These are phyloP conservation scores for Glaciozyma martinii DNA, from an alignment of 768 basidiomycete species.

Conservation along the genomic window DNA sequence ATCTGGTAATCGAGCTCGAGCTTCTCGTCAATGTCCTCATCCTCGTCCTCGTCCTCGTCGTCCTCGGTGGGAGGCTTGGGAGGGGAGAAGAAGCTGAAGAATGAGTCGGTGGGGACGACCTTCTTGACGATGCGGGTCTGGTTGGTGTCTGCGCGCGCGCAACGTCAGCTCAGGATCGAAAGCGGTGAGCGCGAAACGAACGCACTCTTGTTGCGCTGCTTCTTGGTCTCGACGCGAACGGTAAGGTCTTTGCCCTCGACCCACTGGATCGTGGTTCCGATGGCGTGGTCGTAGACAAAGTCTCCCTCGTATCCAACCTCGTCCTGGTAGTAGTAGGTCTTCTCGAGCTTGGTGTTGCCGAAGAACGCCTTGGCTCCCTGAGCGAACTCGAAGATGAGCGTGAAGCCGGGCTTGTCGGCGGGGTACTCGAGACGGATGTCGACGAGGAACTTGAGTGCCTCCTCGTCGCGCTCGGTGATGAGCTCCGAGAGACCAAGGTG, in stretches of 20 bases:
- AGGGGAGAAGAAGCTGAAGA: constrained; percentile 97
- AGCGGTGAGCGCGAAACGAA: background rate
- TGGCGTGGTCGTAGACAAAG: constrained; percentile 89
- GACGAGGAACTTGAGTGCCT: constrained; percentile 70
- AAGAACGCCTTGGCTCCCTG: constrained; percentile 69
- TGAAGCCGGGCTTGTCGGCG: constrained; percentile 79
- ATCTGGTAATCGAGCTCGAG: constrained; percentile 96
- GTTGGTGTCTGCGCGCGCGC: constrained; percentile 53
- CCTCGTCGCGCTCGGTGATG: constrained; percentile 84
- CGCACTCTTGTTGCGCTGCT: constrained; percentile 96
- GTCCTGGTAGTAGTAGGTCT: constrained; percentile 78
- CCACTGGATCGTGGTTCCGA: constrained; percentile 89
- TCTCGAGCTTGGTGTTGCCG: constrained; percentile 68
- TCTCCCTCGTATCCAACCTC: constrained; percentile 68
- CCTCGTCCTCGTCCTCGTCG: constrained; percentile 56
- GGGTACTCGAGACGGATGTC: constrained; percentile 75
- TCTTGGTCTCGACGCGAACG: constrained; percentile 95
- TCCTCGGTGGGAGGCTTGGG: constrained; percentile 58
- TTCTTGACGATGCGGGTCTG: constrained; percentile 53
- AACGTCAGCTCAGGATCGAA: constrained; percentile 39
- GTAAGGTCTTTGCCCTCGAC: constrained; percentile 97
- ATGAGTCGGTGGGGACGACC: constrained; percentile 81
- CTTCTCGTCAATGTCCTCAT: constrained; percentile 83
- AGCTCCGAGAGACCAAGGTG: constrained; percentile 75
- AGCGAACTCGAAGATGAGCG: constrained; percentile 71